Conservation (phyloP, 495 filamentous ascomycete genomes). For the Annulohypoxylon bovei region DNA sequence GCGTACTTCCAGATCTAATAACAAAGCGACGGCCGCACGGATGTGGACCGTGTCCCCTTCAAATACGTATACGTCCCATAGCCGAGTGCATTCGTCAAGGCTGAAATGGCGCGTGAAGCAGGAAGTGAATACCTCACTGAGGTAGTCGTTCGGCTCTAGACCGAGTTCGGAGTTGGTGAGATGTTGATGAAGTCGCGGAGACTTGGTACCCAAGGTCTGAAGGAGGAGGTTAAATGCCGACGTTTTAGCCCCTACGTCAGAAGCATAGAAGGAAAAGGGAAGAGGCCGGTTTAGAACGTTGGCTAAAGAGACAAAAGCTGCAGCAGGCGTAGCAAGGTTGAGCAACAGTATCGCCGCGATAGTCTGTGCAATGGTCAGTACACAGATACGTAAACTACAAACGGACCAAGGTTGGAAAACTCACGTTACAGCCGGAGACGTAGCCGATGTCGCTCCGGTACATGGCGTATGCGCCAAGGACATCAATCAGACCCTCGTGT, state of each 20-base stretch:
- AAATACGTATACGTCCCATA: slow-evolving; percentile 96
- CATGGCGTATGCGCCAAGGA: slow-evolving; percentile 89
- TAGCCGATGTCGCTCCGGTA: slow-evolving; percentile 96
- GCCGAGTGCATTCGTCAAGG: slow-evolving; percentile 77
- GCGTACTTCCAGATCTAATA: slow-evolving; percentile 60
- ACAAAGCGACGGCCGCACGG: slow-evolving; percentile 77
- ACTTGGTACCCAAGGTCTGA: slow-evolving; percentile 76
- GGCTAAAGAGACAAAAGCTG: slow-evolving; percentile 83
- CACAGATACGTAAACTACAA: not conserved
- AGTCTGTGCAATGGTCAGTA: slow-evolving; percentile 60
- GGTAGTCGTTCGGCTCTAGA: slow-evolving; percentile 61
- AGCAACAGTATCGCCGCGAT: slow-evolving; percentile 89
- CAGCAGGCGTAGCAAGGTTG: slow-evolving; percentile 74
- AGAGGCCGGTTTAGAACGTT: slow-evolving; percentile 91
- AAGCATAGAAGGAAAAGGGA: slow-evolving; percentile 85
- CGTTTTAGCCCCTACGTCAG: slow-evolving; percentile 75
- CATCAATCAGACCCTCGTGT: slow-evolving; percentile 78
- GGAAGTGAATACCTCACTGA: slow-evolving; percentile 60
- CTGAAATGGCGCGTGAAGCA: slow-evolving; percentile 65
- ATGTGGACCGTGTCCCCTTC: slow-evolving; percentile 88
- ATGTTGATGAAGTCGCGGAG: slow-evolving; percentile 73
- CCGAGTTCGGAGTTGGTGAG: slow-evolving; percentile 60
- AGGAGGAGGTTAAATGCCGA: slow-evolving; percentile 78
- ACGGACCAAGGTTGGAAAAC: slow-evolving; percentile 33
- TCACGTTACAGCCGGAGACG: slow-evolving; percentile 83